Evolutionary conservation across 2,329 filamentous ascomycete species (phyloP), one percentile per base, ranked within the genome.

Genomic region (Fusarium nelsonii): DNA sequence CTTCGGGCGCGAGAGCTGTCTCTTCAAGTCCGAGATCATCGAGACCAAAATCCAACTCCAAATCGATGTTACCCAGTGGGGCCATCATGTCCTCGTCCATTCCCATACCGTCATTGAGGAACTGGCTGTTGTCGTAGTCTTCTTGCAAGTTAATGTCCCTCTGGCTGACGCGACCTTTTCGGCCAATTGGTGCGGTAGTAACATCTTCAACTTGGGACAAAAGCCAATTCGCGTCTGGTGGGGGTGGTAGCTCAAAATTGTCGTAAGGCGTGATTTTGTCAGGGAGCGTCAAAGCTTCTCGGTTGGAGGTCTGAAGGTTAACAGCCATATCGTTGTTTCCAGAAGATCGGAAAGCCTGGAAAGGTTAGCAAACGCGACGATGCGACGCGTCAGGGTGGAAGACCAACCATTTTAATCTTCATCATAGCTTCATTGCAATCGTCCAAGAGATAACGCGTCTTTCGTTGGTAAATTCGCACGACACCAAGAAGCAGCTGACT

Each of bases 341-440:
- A 48, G 90, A 92, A 20, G 95, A 93, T 63, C 94, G 92, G 82
- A 98, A 99, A 41, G 96, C 95, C 95, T 97, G 63, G 3, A 43
- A 68, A 54, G 58, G 82, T 79, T 84, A 75, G 73, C 45, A 55
- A 46, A 20, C 41, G 14, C n/a, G 18, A 36, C 52, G 40, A 50
- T 32, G 26, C 28, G 18, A 53, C 45, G 50, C 36, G 45, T 44
- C 33, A 36, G 26, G 15, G 12, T 7, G 33, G 36, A 16, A 33
- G 46, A 72, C 85, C 40, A 82, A 97, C 95, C 94, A 98, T 97
- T 79, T 98, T 97, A 75, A 99, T 97, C 83, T 97, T 98, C 85
- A 97, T 91, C 71, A 99, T 84, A 39, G 95, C 95, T 81, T 99
- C 96, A 76, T 97, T 97, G 82, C 96, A 99, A 78, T 99, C 96